These are phyloP conservation scores for Auricularia sp. DNA, from an alignment of 768 basidiomycete species.

Conservation along the genomic window DNA sequence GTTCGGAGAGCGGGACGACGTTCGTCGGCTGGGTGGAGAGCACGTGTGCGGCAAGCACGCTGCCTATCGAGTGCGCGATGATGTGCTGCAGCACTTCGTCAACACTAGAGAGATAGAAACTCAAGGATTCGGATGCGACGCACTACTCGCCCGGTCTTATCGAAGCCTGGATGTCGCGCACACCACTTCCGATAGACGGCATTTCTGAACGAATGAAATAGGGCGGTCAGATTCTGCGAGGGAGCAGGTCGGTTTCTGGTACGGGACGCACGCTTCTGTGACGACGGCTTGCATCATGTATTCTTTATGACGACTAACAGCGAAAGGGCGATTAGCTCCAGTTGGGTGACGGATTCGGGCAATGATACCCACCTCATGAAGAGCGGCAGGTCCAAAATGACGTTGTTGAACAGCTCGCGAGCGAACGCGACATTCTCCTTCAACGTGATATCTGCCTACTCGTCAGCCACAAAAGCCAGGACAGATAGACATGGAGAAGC, in stretches of 20 bases:
- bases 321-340: too few relatives aligned
- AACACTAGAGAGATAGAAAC: background rate
- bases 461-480: background rate
- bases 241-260: background rate
- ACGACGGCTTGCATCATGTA: slow-evolving; percentile 35
- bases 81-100: slow-evolving; percentile 17
- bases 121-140: background rate
- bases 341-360: too few relatives aligned
- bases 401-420: slow-evolving; percentile 32
- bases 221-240: background rate
- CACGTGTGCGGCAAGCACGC: slow-evolving; percentile 30
- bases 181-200: slow-evolving; percentile 33
- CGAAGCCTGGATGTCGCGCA: slow-evolving; percentile 31
- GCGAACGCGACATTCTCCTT: slow-evolving; percentile 32
- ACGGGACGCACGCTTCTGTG: slow-evolving; percentile 19
- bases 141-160: slow-evolving; percentile 23
- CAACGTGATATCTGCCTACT: slow-evolving; percentile 33
- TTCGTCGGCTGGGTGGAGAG: slow-evolving; percentile 31
- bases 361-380: slow-evolving; percentile 24
- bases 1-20: background rate
- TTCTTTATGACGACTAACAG: slow-evolving; percentile 21
- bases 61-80: slow-evolving; percentile 34
- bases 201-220: slow-evolving; percentile 16
- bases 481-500: background rate
- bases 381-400: slow-evolving; percentile 31